These are phyloP conservation scores for Pseudogymnoascus destructans DNA, from an alignment of 2,329 filamentous ascomycete genomes.

Conservation along the genomic window DNA sequence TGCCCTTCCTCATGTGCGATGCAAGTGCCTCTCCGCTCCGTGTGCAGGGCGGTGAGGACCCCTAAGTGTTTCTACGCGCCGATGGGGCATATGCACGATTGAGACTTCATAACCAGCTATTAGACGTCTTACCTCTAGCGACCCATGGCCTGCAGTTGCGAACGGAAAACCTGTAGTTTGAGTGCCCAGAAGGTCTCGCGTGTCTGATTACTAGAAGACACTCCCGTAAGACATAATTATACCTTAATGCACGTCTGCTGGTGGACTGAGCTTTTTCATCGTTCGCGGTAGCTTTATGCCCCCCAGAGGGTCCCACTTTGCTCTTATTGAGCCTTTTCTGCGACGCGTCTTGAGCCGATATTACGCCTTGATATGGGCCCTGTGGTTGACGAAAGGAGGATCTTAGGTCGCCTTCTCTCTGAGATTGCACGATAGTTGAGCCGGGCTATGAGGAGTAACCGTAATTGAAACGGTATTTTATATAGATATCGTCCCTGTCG, in stretches of 20 bases:
- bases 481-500: background rate
- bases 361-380: background rate
- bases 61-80: conserved; percentile 7
- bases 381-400: conserved; percentile 3
- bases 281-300: background rate
- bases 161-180: background rate
- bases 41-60: conserved; percentile 4
- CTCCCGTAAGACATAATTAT: background rate
- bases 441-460: background rate
- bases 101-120: background rate
- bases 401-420: background rate
- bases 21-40: background rate
- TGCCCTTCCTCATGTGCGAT: background rate
- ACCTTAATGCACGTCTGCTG: background rate
- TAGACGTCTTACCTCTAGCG: background rate
- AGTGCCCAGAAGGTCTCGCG: background rate
- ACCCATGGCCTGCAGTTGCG: background rate
- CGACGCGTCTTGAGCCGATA: conserved; percentile 2
- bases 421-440: background rate
- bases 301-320: background rate
- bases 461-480: background rate
- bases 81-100: background rate
- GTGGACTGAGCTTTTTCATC: background rate
- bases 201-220: conserved; percentile 7
- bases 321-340: background rate